phyloP scores from a whole-genome alignment of 2,329 filamentous ascomycete genomes.

The Pseudofabraea citricarpa region DNA sequence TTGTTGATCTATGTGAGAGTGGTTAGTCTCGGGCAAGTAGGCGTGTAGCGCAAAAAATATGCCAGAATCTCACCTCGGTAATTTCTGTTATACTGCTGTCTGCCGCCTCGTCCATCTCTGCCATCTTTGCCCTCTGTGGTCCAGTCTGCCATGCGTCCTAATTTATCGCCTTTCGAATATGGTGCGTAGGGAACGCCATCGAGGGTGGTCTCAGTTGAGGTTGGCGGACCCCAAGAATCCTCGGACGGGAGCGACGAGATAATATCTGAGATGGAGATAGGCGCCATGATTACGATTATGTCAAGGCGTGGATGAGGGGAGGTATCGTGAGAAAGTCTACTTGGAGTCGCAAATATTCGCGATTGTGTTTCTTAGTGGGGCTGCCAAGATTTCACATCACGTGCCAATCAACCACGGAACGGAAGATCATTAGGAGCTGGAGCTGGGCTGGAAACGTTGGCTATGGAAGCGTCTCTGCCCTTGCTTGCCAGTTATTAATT shows the following conservation, averaged over 20 bases:
- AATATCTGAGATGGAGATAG: slow-evolving; percentile 56
- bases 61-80: slow-evolving; percentile 66
- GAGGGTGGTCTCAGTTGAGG: slow-evolving; percentile 80
- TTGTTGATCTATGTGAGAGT: slow-evolving; percentile 92
- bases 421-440: too few species aligned
- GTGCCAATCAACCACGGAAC: too few species aligned
- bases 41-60: slow-evolving; percentile 7
- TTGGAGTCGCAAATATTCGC: slow-evolving; percentile 4
- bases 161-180: slow-evolving; percentile 97
- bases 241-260: slow-evolving; percentile 68
- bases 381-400: slow-evolving; percentile 6
- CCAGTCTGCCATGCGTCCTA: slow-evolving; percentile 99
- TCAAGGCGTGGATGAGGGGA: slow-evolving; percentile 2
- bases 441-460: too few species aligned
- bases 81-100: slow-evolving; percentile 87
- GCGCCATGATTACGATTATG: slow-evolving; percentile 38
- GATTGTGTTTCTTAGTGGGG: slow-evolving; percentile 8
- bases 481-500: too few species aligned
- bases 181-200: slow-evolving; percentile 96
- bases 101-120: slow-evolving; percentile 65
- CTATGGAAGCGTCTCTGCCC: too few species aligned
- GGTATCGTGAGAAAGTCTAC: neutral
- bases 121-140: slow-evolving; percentile 83
- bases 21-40: too few species aligned
- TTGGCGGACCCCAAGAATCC: slow-evolving; percentile 82